Base-by-base conservation (phyloP, 2,329 filamentous ascomycete species). In the Ambrosiella cleistominuta region DNA sequence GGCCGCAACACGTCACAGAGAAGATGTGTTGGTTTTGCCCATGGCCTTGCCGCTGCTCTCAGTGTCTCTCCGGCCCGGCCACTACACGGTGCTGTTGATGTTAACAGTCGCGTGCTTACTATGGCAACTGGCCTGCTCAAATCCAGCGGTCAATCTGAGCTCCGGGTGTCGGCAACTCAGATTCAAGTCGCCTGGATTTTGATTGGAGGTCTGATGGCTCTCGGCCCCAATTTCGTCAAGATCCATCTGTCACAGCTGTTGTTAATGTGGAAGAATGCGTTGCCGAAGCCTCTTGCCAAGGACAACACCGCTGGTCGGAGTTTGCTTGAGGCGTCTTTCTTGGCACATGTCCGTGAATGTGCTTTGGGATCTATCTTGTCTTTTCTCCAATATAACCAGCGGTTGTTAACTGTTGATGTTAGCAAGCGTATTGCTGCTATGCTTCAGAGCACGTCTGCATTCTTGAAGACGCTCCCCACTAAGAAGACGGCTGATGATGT, bases 181-280 rank as follows among this genome's bases (percentile, higher is more conserved):
- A 89, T 98, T 27, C 93, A 98, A 67, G 90, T 98, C 1, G 93
- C 93, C 4, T 98, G 93, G 91, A 94, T 95, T 53, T 74, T 98
- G 59, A 95, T 98, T 52, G 93, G 94, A 42, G 93, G 94, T 0
- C 73, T 98, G 57, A 97, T 97, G 91, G 89, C 90, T 0, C 77
- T 98, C 0, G 93, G 93, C 0, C 91, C 93, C 3, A 97, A 95
- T 68, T 98, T 98, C 68, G 91, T 97, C 69, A 98, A 98, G 71
- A 97, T 97, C 27, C 93, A 98, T 70, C 77, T 98, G 7, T 91
- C 90, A 1, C 93, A 98, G 66, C 76, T 98, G 19, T 81, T 98
- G 58, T 74, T 98, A 7, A 74, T 98, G 6, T 98, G 93, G 93
- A 95, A 95, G 70, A 98, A 97, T 69, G 91, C 93, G 0, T 76